Base-by-base conservation (phyloP, 805 yeast genomes). In the Lachancea mirantina region DNA sequence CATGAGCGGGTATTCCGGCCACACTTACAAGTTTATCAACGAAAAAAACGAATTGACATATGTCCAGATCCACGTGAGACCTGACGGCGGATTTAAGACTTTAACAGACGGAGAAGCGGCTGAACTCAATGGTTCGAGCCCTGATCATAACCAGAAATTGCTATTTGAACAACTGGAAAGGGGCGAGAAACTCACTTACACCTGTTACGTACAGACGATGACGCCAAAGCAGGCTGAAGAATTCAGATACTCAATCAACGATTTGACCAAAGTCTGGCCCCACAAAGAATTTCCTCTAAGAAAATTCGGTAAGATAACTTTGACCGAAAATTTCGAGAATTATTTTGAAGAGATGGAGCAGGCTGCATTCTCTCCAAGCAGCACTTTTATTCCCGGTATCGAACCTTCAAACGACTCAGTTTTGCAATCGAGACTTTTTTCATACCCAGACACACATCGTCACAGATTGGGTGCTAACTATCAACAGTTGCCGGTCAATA, bases 251-350 rank as follows among this genome's bases (percentile, higher is more conserved):
- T 79, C 88, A 6, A 84, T 85, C 32, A 84, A 81, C 55, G 95
- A 84, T 61, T 70, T 84, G 58, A 84, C 95, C 45, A 85, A 84
- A 66, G 77, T 81, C 35, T 84, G 95, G 95, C 84, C 94, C 18
- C 89, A 84, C 57, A 65, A 65, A 48, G 78, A 84, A 35, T 84
- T 72, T 69, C 95, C 95, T 55, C 61, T 84, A 65, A 73, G 94
- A 60, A 76, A 74, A 59, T 78, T 84, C 57, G 95, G 80, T 43
- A 65, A 65, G 49, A 56, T 76, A 38, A 65, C 66, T 8, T 61
- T 75, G 42, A 67, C 76, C 58, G 63, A 65, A 50, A 74, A 74
- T 57, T 76, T 76, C 25, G 58, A 61, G 35, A 75, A 75, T 59
- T 75, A 69, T 55, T 69, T 67, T 49, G 52, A 43, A 15, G 60